These are phyloP conservation scores for Haematococcus sp. DNA, from an alignment of 139 green algal species.

Conservation along the genomic window DNA sequence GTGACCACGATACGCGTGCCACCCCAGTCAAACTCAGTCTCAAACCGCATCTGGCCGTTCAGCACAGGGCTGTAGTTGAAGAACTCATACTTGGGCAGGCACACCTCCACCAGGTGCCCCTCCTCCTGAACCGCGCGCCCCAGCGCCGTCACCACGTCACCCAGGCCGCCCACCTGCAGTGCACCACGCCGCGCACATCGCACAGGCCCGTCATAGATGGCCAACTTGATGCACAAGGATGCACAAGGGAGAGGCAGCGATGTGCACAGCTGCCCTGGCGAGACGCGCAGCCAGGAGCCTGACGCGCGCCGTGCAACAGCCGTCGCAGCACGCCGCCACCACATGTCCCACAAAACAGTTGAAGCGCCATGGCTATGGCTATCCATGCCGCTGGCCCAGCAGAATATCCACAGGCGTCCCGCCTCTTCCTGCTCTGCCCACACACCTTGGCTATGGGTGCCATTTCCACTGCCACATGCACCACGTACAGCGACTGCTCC, in stretches of 20 bases:
- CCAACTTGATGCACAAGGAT: too few species aligned
- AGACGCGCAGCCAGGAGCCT: too few species aligned
- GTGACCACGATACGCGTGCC: slow-evolving; percentile 73
- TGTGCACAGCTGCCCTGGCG: neutral
- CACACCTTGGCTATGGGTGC: slow-evolving; percentile 94
- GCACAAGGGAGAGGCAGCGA: neutral
- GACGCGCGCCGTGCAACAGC: too few species aligned
- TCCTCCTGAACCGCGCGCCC: slow-evolving; percentile 85
- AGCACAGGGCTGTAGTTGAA: slow-evolving; percentile 67
- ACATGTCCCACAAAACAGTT: too few species aligned
- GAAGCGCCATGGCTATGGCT: too few species aligned
- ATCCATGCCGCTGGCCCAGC: too few species aligned
- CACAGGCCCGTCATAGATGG: neutral
- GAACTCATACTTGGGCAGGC: slow-evolving; percentile 81
- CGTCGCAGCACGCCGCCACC: too few species aligned
- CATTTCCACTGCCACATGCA: slow-evolving; percentile 97
- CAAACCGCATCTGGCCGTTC: slow-evolving; percentile 44
- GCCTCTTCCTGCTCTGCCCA: too few species aligned
- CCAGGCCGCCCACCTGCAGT: slow-evolving; percentile 76
- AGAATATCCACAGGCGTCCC: too few species aligned
- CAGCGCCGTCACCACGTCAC: slow-evolving; percentile 91
- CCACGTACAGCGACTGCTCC: slow-evolving; percentile 68
- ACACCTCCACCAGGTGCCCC: slow-evolving; percentile 79
- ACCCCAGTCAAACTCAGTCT: slow-evolving; percentile 78
- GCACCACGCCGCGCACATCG: neutral